phyloP scores from a whole-genome alignment of 2,329 filamentous ascomycete genomes.

The Cytospora leucostoma region DNA sequence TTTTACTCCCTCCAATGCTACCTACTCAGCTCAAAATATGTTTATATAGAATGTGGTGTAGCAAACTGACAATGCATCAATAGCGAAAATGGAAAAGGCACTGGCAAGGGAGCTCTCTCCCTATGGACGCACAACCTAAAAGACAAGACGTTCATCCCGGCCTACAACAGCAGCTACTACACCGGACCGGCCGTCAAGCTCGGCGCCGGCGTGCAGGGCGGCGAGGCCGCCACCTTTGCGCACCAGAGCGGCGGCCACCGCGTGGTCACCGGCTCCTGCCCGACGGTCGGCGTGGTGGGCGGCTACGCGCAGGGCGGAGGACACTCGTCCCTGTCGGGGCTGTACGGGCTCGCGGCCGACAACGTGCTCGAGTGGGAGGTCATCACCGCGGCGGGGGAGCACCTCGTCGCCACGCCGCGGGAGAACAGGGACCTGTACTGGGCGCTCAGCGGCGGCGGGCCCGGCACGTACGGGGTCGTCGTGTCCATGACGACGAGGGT shows the following conservation, averaged over 20 bases:
- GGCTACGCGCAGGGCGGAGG: too few species aligned
- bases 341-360: too few species aligned
- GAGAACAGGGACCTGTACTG: slow-evolving; percentile 51
- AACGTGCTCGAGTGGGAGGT: slow-evolving; percentile 39
- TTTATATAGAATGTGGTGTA: too few species aligned
- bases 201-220: slow-evolving; percentile 34
- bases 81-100: slow-evolving; percentile 46
- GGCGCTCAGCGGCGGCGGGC: slow-evolving; percentile 49
- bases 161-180: slow-evolving; percentile 31
- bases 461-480: slow-evolving; percentile 40
- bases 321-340: too few species aligned
- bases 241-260: too few species aligned
- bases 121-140: slow-evolving; percentile 59
- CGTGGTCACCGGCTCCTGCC: too few species aligned
- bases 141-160: slow-evolving; percentile 26
- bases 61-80: slow-evolving; percentile 30
- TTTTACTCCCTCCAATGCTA: neutral
- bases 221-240: slow-evolving; percentile 28
- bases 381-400: slow-evolving; percentile 46
- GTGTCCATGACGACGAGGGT: slow-evolving; percentile 33
- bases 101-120: slow-evolving; percentile 35
- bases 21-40: too few species aligned
- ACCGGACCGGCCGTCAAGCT: slow-evolving; percentile 33
- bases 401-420: slow-evolving; percentile 43
- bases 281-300: too few species aligned